phyloP scores from a whole-genome alignment of 495 filamentous ascomycete genomes.

The Xylaria curta region DNA sequence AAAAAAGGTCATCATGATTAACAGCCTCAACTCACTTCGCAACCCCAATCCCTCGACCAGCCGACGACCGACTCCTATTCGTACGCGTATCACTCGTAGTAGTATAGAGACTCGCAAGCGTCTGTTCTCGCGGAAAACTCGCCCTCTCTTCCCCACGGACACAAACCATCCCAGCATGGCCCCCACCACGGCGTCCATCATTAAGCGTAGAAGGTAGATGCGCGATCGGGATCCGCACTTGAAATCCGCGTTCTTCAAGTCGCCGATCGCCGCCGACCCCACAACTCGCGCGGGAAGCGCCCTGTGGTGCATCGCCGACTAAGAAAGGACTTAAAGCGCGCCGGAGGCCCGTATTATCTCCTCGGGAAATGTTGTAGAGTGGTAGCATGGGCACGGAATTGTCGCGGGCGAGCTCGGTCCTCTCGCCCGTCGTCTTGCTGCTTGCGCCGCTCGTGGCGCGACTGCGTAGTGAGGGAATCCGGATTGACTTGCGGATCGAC shows the following conservation, averaged over 20 bases:
- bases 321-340: not conserved
- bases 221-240: slow-evolving; percentile 4
- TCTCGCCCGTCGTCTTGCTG: not conserved
- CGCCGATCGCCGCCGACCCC: too few species aligned
- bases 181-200: not conserved
- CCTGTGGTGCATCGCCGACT: not conserved
- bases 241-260: not conserved
- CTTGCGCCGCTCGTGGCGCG: not conserved
- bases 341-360: not conserved
- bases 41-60: not conserved
- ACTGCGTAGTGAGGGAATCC: not conserved
- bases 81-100: not conserved
- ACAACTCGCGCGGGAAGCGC: not conserved
- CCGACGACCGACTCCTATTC: not conserved
- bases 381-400: slow-evolving; percentile 20
- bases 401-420: not conserved
- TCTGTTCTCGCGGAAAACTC: slow-evolving; percentile 16
- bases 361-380: not conserved
- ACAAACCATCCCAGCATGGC: not conserved
- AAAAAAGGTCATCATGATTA: not conserved
- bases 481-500: slow-evolving; percentile 15
- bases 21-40: not conserved
- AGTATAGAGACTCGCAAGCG: slow-evolving; percentile 12
- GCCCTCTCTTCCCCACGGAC: not conserved
- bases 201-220: not conserved